Evolutionary conservation across 345 rosid species (phyloP).

Genomic region (Arabidopsis arenosa): DNA sequence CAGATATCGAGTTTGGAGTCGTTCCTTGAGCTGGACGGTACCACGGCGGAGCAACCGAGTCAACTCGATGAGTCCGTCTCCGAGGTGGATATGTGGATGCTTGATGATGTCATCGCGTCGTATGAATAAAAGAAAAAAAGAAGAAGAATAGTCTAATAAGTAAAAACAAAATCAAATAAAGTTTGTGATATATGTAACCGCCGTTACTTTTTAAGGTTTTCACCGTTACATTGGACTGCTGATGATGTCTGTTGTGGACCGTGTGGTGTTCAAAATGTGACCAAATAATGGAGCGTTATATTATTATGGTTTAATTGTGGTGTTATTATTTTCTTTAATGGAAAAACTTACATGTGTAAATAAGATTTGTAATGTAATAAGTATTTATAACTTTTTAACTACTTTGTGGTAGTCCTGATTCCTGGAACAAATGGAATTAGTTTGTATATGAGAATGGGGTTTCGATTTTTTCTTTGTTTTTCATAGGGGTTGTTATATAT

Average conservation of each 20-base stretch:
- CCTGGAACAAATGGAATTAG: no score
- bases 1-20: conserved; percentile 67
- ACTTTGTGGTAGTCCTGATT: not conserved
- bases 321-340: not conserved
- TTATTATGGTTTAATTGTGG: conserved; percentile 10
- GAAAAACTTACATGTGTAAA: not conserved
- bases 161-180: conserved; percentile 10
- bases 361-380: not conserved
- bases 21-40: conserved; percentile 60
- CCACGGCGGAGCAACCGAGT: conserved; percentile 40
- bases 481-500: not conserved
- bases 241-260: not conserved
- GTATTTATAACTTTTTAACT: not conserved
- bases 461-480: no score
- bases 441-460: not conserved
- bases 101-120: conserved; percentile 60
- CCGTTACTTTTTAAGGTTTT: not conserved
- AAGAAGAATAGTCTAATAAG: not conserved
- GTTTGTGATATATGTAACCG: conserved; percentile 11
- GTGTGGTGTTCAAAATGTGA: not conserved
- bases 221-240: not conserved
- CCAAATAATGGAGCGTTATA: conserved; percentile 16
- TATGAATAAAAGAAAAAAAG: conserved; percentile 2
- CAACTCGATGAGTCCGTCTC: conserved; percentile 39
- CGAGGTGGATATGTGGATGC: conserved; percentile 67